Conservation (phyloP, 1,284 basidiomycete species). For the Ganoderma boninense region DNA sequence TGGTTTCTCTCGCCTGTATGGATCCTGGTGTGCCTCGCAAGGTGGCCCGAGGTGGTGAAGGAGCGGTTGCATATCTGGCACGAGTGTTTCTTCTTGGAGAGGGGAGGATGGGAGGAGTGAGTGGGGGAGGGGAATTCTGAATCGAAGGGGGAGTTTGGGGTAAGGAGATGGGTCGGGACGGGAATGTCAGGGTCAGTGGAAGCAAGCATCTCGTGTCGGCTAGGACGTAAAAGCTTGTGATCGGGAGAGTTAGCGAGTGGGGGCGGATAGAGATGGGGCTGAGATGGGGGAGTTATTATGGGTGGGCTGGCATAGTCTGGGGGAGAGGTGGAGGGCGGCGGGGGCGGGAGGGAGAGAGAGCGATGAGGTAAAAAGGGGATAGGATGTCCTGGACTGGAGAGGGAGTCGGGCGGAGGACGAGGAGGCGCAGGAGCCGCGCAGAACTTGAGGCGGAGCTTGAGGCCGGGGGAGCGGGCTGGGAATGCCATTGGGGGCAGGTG, state of each 20-base stretch:
- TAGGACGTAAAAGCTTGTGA: conserved; percentile 29
- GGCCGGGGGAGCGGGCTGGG: conserved; percentile 10
- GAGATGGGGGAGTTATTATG: not conserved
- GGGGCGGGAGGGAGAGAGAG: not conserved
- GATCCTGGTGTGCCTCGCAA: conserved; percentile 81
- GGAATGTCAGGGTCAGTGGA: conserved; percentile 22
- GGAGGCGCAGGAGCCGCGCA: conserved; percentile 1
- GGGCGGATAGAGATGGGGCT: conserved; percentile 1
- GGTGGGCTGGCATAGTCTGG: conserved; percentile 10
- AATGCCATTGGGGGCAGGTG: conserved; percentile 19
- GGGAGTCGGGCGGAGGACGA: not conserved
- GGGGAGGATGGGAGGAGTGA: conserved; percentile 12
- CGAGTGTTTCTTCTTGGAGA: conserved; percentile 50
- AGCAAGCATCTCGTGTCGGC: conserved; percentile 26
- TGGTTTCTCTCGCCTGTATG: conserved; percentile 87
- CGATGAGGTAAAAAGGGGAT: not conserved
- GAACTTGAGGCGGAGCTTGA: conserved; percentile 20
- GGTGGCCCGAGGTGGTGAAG: conserved; percentile 86
- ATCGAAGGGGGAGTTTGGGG: conserved; percentile 23
- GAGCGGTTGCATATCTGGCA: conserved; percentile 58
- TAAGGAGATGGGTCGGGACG: conserved; percentile 16
- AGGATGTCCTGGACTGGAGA: conserved; percentile 5
- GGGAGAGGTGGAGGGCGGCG: not conserved
- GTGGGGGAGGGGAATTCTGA: conserved; percentile 14
- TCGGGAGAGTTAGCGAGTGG: conserved; percentile 21